Base-by-base conservation (phyloP, 495 filamentous ascomycete species). In the Trypethelium eluteriae region DNA sequence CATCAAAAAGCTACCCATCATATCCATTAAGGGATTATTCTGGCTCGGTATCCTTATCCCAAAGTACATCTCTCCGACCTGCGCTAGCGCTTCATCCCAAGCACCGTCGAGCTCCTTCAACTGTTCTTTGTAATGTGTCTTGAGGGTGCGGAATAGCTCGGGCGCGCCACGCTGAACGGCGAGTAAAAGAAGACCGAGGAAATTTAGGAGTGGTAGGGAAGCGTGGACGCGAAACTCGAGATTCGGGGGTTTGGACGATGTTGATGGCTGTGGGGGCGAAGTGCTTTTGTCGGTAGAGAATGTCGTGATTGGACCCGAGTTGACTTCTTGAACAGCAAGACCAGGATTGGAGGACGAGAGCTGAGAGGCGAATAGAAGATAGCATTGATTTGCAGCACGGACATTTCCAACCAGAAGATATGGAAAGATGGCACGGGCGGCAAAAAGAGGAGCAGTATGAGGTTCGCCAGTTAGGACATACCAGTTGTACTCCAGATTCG, bases 11-110 rank as follows among this genome's bases (percentile, higher is more conserved):
- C 85, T 89, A 2, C 92, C 90, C 92, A 98, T 96, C 92, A 99
- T 98, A 71, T 98, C 95, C 72, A 98, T 82, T 70, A 98, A 75
- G 7, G 92, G 92, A 74, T 96, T 97, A 50, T 87, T 87, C 78
- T 93, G 90, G 62, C 88, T 81, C 38, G 91, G 93, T 68, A 92
- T 85, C 81, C 88, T 88, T 73, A 99, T 96, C n/a, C 84, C 87
- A 76, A 98, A 99, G 79, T 97, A 99, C 84, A 94, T 93, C 82
- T 98, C 93, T 49, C 89, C 94, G 69, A 98, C 86, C 74, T 89
- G 86, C 50, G 90, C 88, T 70, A 98, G 79, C 32, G 89, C 84
- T 73, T 94, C 92, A 49, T 92, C 88, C 92, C 94, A 97, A 35
- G 79, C 79, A 1, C 80, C 67, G 25, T 57, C 82, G 2, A 87